Base-by-base conservation (phyloP, 2,329 filamentous ascomycete genomes). In the Peltaster fructicola region DNA sequence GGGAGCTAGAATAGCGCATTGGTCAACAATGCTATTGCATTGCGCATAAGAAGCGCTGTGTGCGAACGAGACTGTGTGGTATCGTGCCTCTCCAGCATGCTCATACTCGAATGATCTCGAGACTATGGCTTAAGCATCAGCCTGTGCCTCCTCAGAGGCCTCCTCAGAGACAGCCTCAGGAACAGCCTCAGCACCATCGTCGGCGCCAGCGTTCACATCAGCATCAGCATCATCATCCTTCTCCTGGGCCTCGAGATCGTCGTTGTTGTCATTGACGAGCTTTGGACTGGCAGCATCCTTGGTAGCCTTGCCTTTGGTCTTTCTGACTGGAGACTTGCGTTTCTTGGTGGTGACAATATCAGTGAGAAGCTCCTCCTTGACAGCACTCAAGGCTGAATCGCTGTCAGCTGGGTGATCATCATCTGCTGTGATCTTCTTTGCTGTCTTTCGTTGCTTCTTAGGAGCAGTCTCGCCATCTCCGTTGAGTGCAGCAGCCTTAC, bases 321-420 rank as follows among this genome's bases (percentile, higher is more conserved):
- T 7, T 9, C 41, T 44, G 22, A 22, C 31, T 14, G 38, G 31
- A 8, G 29, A 23, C 33, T 42, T 37, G 32, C 38, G 34, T 20
- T 30, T 30, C 27, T 30, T 30, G 9, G 23, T 13, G 9, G 22
- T 17, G 6, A 14, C 24, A 3, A 24, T 19, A 14, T 21, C 19
- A 7, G n/a, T 20, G 6, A 13, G 18, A 4, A 23, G 19, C 2
- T 23, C 27, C 8, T 16, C 29, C 6, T 26, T 20, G 9, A 16
- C 6, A 12, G 19, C 19, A n/a, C n/a, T n/a, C n/a, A 14, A 18
- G 6, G 27, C 22, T 8, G 32, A 30, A 12, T 10, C 32, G 14
- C 22, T 23, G 26, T 32, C 30, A 14, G 20, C 30, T 15, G 13
- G 16, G 22, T 20, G 22, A 13, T 10, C 27, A 19, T 27, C 31